phyloP scores from a whole-genome alignment of 495 filamentous ascomycete species.

The Amphirosellinia nigrospora region DNA sequence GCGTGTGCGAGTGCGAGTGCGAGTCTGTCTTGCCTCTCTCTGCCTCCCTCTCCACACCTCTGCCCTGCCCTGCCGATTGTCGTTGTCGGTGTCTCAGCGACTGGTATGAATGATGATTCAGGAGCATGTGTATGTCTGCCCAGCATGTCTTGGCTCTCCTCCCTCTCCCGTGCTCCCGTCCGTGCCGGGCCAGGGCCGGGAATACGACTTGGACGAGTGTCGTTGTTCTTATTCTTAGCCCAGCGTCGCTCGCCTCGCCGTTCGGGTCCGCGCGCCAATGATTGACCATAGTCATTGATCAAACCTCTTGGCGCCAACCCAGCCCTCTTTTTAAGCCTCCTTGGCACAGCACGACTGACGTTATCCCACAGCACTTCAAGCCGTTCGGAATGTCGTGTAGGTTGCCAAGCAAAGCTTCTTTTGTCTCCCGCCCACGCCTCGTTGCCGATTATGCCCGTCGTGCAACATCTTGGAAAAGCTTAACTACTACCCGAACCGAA shows the following conservation, averaged over 20 bases:
- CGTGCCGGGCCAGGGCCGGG: not conserved
- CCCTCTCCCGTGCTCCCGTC: not conserved
- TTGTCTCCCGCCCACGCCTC: constrained; percentile 24
- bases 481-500: constrained; percentile 3
- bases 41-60: constrained; percentile 18
- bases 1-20: constrained; percentile 17
- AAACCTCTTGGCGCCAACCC: constrained; percentile 31
- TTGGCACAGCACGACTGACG: constrained; percentile 43
- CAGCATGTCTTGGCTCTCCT: constrained; percentile 21
- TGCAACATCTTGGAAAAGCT: constrained; percentile 19
- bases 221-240: constrained; percentile 27
- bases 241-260: constrained; percentile 32
- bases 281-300: constrained; percentile 32
- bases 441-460: constrained; percentile 6
- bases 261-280: constrained; percentile 30
- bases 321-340: constrained; percentile 33
- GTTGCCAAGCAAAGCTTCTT: constrained; percentile 45
- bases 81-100: constrained; percentile 40
- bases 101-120: constrained; percentile 40
- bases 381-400: constrained; percentile 45
- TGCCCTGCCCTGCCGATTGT: constrained; percentile 20
- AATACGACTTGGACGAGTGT: constrained; percentile 15
- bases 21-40: constrained; percentile 19
- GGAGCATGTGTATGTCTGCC: constrained; percentile 46
- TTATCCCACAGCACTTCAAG: constrained; percentile 43